Evolutionary conservation across 148 eudicot species (phyloP).

Genomic region (Camellia japonica): DNA sequence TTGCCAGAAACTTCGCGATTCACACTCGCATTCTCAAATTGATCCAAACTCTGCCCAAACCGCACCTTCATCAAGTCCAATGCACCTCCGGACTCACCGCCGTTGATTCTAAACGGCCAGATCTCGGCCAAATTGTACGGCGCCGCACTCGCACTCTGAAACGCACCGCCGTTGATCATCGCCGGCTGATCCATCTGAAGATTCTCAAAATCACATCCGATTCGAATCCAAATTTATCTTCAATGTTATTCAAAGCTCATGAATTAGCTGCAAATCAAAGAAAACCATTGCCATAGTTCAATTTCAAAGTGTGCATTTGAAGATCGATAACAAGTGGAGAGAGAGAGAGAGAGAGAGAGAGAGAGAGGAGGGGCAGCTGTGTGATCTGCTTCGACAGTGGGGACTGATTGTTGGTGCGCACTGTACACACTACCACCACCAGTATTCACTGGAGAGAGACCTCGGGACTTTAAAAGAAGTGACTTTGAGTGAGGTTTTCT

Average conservation of each 20-base stretch:
- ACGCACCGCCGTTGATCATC: conserved; percentile 35
- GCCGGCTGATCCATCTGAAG: conserved; percentile 52
- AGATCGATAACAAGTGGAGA: background rate
- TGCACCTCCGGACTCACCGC: conserved; percentile 1
- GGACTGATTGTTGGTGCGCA: conserved; percentile 32
- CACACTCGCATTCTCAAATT: conserved; percentile 7
- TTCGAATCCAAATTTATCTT: conserved; percentile 8
- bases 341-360: conserved; percentile 8
- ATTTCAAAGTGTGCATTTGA: conserved; percentile 4
- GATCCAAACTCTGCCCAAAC: conserved; percentile 16
- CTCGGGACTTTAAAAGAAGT: conserved; percentile 48
- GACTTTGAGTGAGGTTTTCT: conserved; percentile 64
- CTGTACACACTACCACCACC: conserved; percentile 17
- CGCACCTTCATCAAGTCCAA: conserved; percentile 18
- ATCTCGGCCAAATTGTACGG: conserved; percentile 61
- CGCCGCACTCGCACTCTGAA: conserved; percentile 22
- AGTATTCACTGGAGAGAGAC: conserved; percentile 10
- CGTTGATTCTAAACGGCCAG: conserved; percentile 58
- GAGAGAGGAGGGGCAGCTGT: conserved; percentile 11
- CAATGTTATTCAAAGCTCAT: background rate
- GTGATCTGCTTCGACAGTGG: conserved; percentile 26
- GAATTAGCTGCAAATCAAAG: background rate
- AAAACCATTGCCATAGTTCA: background rate
- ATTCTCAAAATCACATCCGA: no score
- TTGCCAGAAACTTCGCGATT: conserved; percentile 9